Evolutionary conservation across 176 grass and related monocot genomes (phyloP), one percentile per base, ranked within the genome.

Genomic region (Triticum timopheevii): DNA sequence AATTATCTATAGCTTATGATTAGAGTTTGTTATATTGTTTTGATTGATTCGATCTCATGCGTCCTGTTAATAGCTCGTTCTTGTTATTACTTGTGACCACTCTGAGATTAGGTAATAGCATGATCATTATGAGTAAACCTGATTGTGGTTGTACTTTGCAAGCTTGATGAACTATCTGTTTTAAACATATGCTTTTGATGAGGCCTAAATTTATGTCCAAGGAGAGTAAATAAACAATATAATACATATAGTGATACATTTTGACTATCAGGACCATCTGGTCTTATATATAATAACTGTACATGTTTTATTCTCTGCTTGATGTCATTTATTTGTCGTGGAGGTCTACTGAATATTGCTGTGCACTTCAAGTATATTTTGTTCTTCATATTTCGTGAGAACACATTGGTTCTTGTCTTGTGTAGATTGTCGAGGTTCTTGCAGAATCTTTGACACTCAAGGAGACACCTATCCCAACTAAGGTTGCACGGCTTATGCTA

Each of bases 401-500:
- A 65, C 33, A 83, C 65, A 82, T 72, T 72, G 39, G 17, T 88
- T 27, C 8, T 82, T 82, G 10, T 82, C 17, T 73, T 93, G 62
- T 83, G 79, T 89, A 99, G 97, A 88, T 99, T 85, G 97, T 99
- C 36, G 97, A 96, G 84, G 97, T 99, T 82, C 91, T 99, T 76
- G 88, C 92, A 47, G 92, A 99, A 91, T 99, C 97, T 36, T 91
- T 99, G 82, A 99, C 94, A 50, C 88, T 99, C 23, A 99, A 93
- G 85, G 97, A 99, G 85, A 96, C 97, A 11, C 80, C 94, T 84
- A 93, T 99, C 73, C 97, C 94, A 76, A 96, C 94, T 58, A 99
- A 99, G 83, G 97, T 99, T 86, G 97, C 97, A 63, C 93, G 97
- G 79, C 89, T 99, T 84, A 99, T 99, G 97, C 80, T 99, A 70